A percentile compares a stretch with the other conserved stretches of the same genome.
phyloP scores from a whole-genome alignment of 2,329 filamentous ascomycete genomes.

The Cladosporium sp. region DNA sequence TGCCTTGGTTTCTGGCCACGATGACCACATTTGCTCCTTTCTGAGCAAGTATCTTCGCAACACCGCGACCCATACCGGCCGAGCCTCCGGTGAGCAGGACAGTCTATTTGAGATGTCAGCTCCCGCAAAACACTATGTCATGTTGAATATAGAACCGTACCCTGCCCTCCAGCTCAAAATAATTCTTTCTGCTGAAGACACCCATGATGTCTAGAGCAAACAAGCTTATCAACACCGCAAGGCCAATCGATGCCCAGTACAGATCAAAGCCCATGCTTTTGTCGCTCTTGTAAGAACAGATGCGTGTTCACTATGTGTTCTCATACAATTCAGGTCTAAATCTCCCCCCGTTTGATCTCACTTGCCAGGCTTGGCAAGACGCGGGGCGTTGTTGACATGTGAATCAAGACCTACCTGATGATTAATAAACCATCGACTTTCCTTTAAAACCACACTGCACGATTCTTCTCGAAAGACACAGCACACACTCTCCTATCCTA shows the following conservation, averaged over 20 bases:
- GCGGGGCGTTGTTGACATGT: no score
- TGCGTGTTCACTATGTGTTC: no score
- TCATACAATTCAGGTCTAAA: no score
- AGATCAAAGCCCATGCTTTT: constrained; percentile 33
- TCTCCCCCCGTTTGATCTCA: no score
- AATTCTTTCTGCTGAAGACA: constrained; percentile 62
- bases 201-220: constrained; percentile 56
- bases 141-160: no score
- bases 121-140: no score
- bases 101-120: constrained; percentile 53
- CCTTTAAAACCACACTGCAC: no score
- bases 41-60: constrained; percentile 66
- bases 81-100: constrained; percentile 86
- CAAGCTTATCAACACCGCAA: constrained; percentile 34
- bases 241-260: constrained; percentile 31
- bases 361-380: no score
- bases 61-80: constrained; percentile 80
- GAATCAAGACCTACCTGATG: no score
- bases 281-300: no score
- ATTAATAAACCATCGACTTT: no score
- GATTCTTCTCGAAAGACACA: no score
- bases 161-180: constrained; percentile 80
- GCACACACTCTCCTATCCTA: background rate
- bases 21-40: constrained; percentile 86
- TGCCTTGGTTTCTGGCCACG: constrained; percentile 69